Evolutionary conservation across 768 basidiomycete genomes (phyloP), one percentile per base, ranked within the genome.

Genomic region (Sporobolomyces roseus): DNA sequence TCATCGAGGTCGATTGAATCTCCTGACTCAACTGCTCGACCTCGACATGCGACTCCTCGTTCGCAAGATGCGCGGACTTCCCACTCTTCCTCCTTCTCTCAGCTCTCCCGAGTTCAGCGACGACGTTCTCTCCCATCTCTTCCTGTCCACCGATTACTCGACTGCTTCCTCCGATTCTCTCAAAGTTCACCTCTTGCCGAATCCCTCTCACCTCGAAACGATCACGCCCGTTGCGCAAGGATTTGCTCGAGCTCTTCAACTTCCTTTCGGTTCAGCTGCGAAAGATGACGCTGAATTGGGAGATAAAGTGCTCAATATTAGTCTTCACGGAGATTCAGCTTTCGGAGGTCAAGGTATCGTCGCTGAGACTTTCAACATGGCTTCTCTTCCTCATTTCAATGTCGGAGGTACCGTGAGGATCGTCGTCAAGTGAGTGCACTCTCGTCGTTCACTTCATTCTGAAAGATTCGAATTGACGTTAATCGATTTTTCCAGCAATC

Each of bases 311-410:
- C 87, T 94, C 85, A 91, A 88, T 70, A 87, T 94, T 0, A 90
- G 93, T 74, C 78, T 96, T 53, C 93, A 94, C 71, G 93, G 93
- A 4, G 93, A 96, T 77, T 91, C 90, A 1, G 90, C 88, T 65
- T 93, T 94, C 76, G 84, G 88, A 0, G 93, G 92, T 0, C 93
- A 94, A 77, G 92, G 93, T 3, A 83, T 94, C 7, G 85, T 93
- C 23, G 93, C 91, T 86, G 93, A 94, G 78, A 83, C 84, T 23
- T 81, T 96, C 36, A 90, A 91, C 8, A 79, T 94, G 62, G 92
- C 90, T 86, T 70, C 58, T 75, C 80, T 96, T 35, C 93, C 93
- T 2, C 92, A 93, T 78, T 94, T 86, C 75, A 93, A 90, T 0
- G 90, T 87, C 69, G 93, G 93, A 2, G 93, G 93, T 38, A 91